Percentiles rank a stretch among this genome's conserved stretches.
Evolutionary conservation across 306 rosid genomes (phyloP).

Genomic region (Mucuna pruriens): DNA sequence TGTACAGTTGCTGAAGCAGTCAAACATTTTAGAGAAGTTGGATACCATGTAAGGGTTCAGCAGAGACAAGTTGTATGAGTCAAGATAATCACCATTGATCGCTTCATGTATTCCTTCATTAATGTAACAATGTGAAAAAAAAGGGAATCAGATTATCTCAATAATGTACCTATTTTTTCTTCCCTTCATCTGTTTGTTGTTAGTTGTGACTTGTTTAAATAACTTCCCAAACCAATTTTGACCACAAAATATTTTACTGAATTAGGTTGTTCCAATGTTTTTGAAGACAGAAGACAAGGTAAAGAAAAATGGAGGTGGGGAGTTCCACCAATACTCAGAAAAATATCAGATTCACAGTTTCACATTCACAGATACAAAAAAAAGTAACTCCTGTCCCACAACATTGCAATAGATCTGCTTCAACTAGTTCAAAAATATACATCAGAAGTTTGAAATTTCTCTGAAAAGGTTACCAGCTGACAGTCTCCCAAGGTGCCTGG

Average conservation of each 20-base stretch:
- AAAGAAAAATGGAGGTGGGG: not conserved
- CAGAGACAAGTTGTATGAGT: slow-evolving; percentile 75
- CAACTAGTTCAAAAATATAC: slow-evolving; percentile 9
- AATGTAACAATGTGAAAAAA: slow-evolving; percentile 27
- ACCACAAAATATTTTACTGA: not conserved
- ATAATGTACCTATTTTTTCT: not conserved
- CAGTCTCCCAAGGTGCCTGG: slow-evolving; percentile 92
- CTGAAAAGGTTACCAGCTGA: slow-evolving; percentile 56
- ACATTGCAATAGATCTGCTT: slow-evolving; percentile 6
- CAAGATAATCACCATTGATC: slow-evolving; percentile 71
- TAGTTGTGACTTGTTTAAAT: not conserved
- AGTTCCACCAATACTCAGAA: not conserved
- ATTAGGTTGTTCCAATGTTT: not conserved
- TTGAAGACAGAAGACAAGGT: not conserved
- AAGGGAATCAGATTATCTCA: slow-evolving; percentile 30
- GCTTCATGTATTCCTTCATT: slow-evolving; percentile 88
- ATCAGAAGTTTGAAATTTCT: slow-evolving; percentile 13
- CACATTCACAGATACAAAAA: not conserved
- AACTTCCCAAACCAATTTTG: not conserved
- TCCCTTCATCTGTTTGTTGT: slow-evolving; percentile 2
- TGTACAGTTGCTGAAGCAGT: slow-evolving; percentile 20
- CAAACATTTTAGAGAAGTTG: slow-evolving; percentile 9
- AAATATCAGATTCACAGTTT: not conserved
- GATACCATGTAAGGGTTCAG: slow-evolving; percentile 93
- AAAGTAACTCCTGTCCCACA: not conserved